Percentiles rank a stretch among this genome's conserved stretches.
phyloP scores from a whole-genome alignment of 495 filamentous ascomycete genomes.

The Aspergillus baeticus region DNA sequence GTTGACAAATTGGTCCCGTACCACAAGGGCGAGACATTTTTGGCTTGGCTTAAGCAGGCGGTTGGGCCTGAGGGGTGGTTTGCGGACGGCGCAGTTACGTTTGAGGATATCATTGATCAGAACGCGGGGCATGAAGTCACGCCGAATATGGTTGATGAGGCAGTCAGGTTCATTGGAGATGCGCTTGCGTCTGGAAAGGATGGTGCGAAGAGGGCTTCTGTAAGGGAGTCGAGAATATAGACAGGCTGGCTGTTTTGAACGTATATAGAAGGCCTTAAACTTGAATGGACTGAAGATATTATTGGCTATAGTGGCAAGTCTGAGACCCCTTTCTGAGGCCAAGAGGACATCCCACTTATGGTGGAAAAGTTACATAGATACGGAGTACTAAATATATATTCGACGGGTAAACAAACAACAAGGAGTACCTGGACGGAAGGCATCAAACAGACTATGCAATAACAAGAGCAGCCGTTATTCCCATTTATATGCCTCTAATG shows the following conservation, averaged over 20 bases:
- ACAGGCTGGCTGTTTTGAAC: not conserved
- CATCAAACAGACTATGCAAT: no score
- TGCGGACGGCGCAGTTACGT: slow-evolving; percentile 53
- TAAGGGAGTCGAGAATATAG: slow-evolving; percentile 43
- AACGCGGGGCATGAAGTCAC: slow-evolving; percentile 73
- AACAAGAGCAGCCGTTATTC: not conserved
- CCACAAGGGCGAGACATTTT: slow-evolving; percentile 62
- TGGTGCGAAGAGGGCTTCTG: slow-evolving; percentile 28
- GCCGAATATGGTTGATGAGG: slow-evolving; percentile 68
- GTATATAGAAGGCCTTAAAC: not conserved
- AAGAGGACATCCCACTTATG: no score
- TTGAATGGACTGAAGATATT: not conserved
- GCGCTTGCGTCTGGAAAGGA: slow-evolving; percentile 31
- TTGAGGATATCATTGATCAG: slow-evolving; percentile 74
- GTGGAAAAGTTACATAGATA: no score
- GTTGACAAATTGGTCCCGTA: slow-evolving; percentile 86
- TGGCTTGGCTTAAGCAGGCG: slow-evolving; percentile 67
- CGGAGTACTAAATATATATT: no score
- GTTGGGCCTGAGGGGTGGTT: slow-evolving; percentile 54
- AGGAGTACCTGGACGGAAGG: no score
- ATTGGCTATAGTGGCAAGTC: not conserved
- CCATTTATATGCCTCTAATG: not conserved
- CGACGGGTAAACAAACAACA: no score
- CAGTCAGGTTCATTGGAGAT: slow-evolving; percentile 62
- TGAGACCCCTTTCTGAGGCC: no score